Conservation (phyloP, 148 eudicot species). For the Cornus suecica region DNA sequence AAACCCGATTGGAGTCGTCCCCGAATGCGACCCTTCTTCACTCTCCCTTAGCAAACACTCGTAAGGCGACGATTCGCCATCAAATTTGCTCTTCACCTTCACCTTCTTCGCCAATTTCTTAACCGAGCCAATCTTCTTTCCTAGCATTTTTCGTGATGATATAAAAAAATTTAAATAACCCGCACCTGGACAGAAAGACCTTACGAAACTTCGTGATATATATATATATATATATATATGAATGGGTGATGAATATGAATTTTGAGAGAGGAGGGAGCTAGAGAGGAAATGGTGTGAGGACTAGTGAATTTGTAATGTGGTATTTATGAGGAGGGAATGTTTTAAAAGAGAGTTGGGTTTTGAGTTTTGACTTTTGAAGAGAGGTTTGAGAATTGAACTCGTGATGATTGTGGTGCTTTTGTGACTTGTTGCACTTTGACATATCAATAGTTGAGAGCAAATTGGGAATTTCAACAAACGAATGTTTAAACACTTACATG, state of each 20-base stretch:
- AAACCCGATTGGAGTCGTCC: slow-evolving; percentile 44
- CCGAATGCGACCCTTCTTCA: slow-evolving; percentile 6
- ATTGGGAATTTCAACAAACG: neutral
- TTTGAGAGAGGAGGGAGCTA: slow-evolving; percentile 11
- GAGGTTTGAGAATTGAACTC: neutral
- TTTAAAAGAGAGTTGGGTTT: neutral
- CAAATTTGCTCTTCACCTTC: slow-evolving; percentile 14
- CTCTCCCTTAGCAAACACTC: slow-evolving; percentile 33
- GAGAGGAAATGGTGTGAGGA: slow-evolving; percentile 1
- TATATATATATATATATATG: neutral
- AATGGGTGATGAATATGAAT: neutral
- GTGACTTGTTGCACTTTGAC: slow-evolving; percentile 4
- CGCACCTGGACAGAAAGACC: no score
- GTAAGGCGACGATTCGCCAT: slow-evolving; percentile 21
- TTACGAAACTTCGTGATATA: neutral
- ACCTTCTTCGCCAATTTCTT: slow-evolving; percentile 46
- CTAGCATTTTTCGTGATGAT: slow-evolving; percentile 38
- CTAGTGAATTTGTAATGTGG: slow-evolving; percentile 7
- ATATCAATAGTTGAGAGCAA: slow-evolving; percentile 6
- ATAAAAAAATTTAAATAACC: no score
- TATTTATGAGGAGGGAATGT: neutral
- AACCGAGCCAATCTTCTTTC: slow-evolving; percentile 48
- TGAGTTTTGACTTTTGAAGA: slow-evolving; percentile 16
- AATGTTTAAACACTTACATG: neutral
- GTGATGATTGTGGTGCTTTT: slow-evolving; percentile 17